A percentile compares a stretch with the other conserved stretches of the same genome.
phyloP scores from a whole-genome alignment of 169 alveolate species.

The Cryptosporidium muris region DNA sequence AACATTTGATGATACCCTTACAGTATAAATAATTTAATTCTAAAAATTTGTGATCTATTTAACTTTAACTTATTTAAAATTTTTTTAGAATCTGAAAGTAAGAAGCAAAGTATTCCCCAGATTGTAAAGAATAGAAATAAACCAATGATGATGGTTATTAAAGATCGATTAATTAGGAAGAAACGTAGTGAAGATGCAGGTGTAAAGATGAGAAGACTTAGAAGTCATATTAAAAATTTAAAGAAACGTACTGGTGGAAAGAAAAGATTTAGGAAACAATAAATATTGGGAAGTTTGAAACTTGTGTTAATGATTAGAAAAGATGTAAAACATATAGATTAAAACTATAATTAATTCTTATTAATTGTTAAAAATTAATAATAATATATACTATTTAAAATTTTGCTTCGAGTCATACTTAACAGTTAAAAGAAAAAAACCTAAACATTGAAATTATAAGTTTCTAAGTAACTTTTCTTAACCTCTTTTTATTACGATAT shows the following conservation, averaged over 20 bases:
- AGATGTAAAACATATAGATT: too few relatives aligned
- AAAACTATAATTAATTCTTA: too few relatives aligned
- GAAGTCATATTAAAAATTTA: constrained; percentile 26
- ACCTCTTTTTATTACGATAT: constrained; percentile 27
- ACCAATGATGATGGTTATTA: constrained; percentile 79
- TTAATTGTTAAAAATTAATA: too few relatives aligned
- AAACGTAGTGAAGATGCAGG: constrained; percentile 18
- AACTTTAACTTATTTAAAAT: not conserved
- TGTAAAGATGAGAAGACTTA: constrained; percentile 40
- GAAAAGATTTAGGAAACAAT: constrained; percentile 55
- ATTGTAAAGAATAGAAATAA: constrained; percentile 78
- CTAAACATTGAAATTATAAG: not conserved
- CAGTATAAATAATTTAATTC: not conserved
- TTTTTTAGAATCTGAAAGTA: constrained; percentile 46
- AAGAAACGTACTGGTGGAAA: constrained; percentile 62
- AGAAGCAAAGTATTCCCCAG: constrained; percentile 79
- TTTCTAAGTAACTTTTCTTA: constrained; percentile 6
- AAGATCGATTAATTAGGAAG: constrained; percentile 37
- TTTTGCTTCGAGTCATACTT: too few relatives aligned
- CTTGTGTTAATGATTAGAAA: too few relatives aligned
- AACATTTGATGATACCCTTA: too few relatives aligned
- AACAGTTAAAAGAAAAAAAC: too few relatives aligned
- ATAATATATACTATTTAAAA: too few relatives aligned
- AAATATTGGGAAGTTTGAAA: not conserved
- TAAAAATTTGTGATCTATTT: not conserved